Evolutionary conservation across 345 rosid genomes (phyloP), one percentile per base, ranked within the genome.

Genomic region (Aegle marmelos): DNA sequence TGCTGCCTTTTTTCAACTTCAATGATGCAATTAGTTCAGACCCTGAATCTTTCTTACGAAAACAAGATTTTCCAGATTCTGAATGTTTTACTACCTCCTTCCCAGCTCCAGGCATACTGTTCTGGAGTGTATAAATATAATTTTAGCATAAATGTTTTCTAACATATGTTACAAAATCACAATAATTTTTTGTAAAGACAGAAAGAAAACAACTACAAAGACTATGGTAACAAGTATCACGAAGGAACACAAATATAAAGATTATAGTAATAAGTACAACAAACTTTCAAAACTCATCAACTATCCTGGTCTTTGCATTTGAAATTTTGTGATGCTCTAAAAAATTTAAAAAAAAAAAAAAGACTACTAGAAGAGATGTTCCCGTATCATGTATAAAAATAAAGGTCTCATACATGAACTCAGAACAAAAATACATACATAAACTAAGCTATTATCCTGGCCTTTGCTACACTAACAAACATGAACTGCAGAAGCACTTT

Each of bases 11-110:
- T 69, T 83, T 80, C 9, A 79, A 59, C 68, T 80, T 79, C 60
- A 86, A 70, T 5, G 90, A 81, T n/a, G 90, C 84, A 82, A 88
- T 85, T 68, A 85, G 80, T 80, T 82, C 28, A 76, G 93, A 87
- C 24, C 83, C 88, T 37, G 67, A 62, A 33, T 82, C 89, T 74
- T 56, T 68, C 77, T 80, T 79, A 21, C 87, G 81, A 36, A 76
- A 66, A 76, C 80, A 70, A 72, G 88, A 63, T 56, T 82, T 79
- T n/a, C 70, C 75, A 27, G 74, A 67, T 79, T 80, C 85, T 57
- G 85, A 79, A 63, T 63, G 80, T 17, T 36, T 74, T 39, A 66
- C 76, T 28, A 66, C 73, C 56, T 78, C 72, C 58, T 81, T 83
- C 76, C 77, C 82, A 50, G 81, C 70, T 58, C 69, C 81, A 75